Evolutionary conservation across 1,284 basidiomycete genomes (phyloP), one percentile per base, ranked within the genome.

Genomic region (Thecaphora frezii): DNA sequence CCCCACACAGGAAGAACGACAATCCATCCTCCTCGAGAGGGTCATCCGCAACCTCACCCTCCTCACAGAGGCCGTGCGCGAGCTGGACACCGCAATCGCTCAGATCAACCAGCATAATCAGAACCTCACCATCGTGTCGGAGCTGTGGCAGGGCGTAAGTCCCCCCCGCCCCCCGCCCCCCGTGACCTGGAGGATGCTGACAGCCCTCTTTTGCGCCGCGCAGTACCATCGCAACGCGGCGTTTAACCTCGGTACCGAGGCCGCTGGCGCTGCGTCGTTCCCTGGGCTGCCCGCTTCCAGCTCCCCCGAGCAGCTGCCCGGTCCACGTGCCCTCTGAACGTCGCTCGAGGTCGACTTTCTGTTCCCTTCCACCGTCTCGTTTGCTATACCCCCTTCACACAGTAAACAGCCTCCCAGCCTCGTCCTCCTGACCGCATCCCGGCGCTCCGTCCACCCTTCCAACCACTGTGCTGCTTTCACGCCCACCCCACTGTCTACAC

Each of bases 41-140:
- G 93, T 96, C 65, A 83, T 92, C 38, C 93, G 92, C 81, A 94
- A 91, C 70, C 86, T 89, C 12, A 91, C 92, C 64, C 71, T 88
- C 80, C 44, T 70, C 28, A 70, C 49, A 48, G 52, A 66, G 37
- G 64, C 48, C 39, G 70, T 54, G 46, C 78, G 86, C n/a, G 90
- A 92, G 73, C 82, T 92, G 51, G 90, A 90, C 73, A 86, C 87
- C 58, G 88, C 87, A 58, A 80, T 90, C 56, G 86, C 62, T n/a
- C 68, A 77, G 46, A 76, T 78, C 63, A 78, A 78, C 61, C 66
- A 66, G 24, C 72, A 73, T 47, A 78, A 78, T 33, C 66, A 72
- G 51, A 63, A 62, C 37, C 71, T 69, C 44, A 73, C 73, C 12
- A 70, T 77, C 38, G 74, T 72, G 12, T 59, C 65, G 1, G 71